phyloP scores from a whole-genome alignment of 371 early-diverging fungal species.

The Basidiobolus heterosporus region DNA sequence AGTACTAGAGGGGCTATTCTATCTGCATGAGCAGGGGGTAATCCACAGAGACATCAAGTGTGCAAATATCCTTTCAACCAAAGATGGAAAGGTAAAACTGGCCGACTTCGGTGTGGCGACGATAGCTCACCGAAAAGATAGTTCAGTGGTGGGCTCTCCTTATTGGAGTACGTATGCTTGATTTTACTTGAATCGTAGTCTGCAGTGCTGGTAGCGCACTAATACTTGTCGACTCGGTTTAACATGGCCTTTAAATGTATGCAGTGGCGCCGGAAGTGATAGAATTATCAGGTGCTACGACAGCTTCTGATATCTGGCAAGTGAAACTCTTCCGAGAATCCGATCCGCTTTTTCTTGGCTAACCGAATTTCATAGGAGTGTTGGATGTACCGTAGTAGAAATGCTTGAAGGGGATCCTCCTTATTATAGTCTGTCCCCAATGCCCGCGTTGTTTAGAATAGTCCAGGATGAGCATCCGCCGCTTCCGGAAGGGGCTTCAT shows the following conservation, averaged over 20 bases:
- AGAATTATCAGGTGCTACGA: constrained; percentile 54
- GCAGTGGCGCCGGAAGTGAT: constrained; percentile 77
- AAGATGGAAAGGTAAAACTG: constrained; percentile 64
- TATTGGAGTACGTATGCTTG: constrained; percentile 37
- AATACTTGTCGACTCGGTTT: too few species aligned
- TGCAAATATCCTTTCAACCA: constrained; percentile 66
- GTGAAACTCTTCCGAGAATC: too few species aligned
- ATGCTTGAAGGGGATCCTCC: constrained; percentile 78
- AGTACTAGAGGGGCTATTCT: constrained; percentile 57
- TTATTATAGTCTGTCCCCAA: constrained; percentile 56
- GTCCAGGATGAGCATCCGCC: constrained; percentile 81
- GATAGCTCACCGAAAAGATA: constrained; percentile 9
- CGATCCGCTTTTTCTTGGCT: too few species aligned
- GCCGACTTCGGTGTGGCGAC: constrained; percentile 78
- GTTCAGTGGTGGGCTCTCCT: constrained; percentile 31
- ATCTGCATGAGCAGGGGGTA: constrained; percentile 74
- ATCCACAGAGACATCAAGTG: constrained; percentile 88
- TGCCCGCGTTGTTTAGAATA: constrained; percentile 80
- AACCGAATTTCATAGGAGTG: constrained; percentile 23
- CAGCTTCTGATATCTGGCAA: constrained; percentile 67
- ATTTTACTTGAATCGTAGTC: not conserved
- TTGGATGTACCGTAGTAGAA: constrained; percentile 81
- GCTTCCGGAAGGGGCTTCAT: constrained; percentile 65
- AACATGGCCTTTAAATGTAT: constrained; percentile 3
- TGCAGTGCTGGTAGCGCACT: too few species aligned